These are phyloP conservation scores for Starmerella bombi DNA, from an alignment of 805 yeast species.

Conservation along the genomic window DNA sequence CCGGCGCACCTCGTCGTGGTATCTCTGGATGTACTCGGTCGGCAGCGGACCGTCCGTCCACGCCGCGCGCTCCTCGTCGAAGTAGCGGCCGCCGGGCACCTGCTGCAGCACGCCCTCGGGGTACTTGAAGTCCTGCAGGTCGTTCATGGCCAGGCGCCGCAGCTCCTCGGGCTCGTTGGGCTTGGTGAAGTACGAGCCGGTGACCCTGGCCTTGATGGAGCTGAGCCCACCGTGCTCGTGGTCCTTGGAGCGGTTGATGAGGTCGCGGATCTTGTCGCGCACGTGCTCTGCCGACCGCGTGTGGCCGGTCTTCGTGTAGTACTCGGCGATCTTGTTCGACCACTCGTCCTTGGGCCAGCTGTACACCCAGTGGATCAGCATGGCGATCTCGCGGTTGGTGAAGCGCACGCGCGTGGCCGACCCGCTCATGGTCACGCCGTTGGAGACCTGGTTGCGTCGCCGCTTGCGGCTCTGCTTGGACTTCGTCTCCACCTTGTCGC, in stretches of 20 bases:
- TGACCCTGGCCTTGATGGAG: conserved; percentile 8
- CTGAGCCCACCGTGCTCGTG: conserved; percentile 12
- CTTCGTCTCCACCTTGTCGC: conserved; percentile 17
- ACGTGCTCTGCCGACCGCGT: conserved; percentile 18
- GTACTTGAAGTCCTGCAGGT: conserved; percentile 14
- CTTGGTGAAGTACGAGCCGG: conserved; percentile 5
- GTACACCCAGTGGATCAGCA: conserved; percentile 18
- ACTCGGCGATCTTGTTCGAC: conserved; percentile 12
- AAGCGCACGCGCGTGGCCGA: conserved; percentile 19
- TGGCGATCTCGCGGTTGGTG: conserved; percentile 19
- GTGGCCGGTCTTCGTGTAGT: conserved; percentile 5
- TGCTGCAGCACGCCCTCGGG: conserved; percentile 14
- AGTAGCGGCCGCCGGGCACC: conserved; percentile 14
- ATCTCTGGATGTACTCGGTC: conserved; percentile 6
- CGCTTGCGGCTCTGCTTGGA: conserved; percentile 15
- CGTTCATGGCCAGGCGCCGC: conserved; percentile 9
- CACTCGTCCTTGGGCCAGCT: conserved; percentile 14
- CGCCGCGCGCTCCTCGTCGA: conserved; percentile 14
- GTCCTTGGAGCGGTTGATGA: conserved; percentile 10
- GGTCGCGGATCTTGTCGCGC: conserved; percentile 18
- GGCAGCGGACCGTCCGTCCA: conserved; percentile 17
- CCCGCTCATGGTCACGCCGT: conserved; percentile 17
- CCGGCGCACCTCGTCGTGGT: conserved; percentile 14
- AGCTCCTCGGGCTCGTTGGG: conserved; percentile 8
- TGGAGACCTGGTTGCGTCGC: conserved; percentile 17